Evolutionary conservation across 2,329 filamentous ascomycete species (phyloP), one percentile per base, ranked within the genome.

Genomic region (Epichloe hybrida): DNA sequence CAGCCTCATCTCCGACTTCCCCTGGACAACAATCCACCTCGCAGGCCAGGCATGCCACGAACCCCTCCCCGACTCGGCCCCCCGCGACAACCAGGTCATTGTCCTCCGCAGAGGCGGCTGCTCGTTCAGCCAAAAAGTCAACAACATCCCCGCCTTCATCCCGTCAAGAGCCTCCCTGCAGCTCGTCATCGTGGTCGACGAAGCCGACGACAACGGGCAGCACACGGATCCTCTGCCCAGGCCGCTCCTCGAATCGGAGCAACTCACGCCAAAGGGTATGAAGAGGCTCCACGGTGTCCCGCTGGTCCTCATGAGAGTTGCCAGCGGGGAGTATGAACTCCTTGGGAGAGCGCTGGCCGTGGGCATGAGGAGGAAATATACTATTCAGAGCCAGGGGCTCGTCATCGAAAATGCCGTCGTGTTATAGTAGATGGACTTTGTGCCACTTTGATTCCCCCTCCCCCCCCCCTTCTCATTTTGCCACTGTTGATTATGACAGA

Each of bases 91-190:
- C 67, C 83, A 95, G 48, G 73, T 97, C 53, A 81, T 98, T 53
- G 78, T 95, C 47, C 74, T 97, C 59, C 81, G 79, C 31, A 81
- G 93, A 5, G 91, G 93, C 39, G 81, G 80, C 1, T 98, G 93
- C 69, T 84, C 78, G 23, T 97, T 97, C 66, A 83, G 79, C 37
- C 70, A 84, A 31, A 98, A 98, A 65, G 70, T 97, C 1, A 74
- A 77, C 48, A 90, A 88, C 56, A 89, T 97, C n/a, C 89, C 91
- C 0, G 78, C 80, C 9, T 91, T 83, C 62, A 74, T 81, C 1
- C 82, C 86, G 0, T 72, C 74, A 0, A 64, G 72, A 0, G 64
- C 66, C 3, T 74, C 81, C 1, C 71, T n/a, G n/a, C 86, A 95
- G 64, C 76, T 97, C 3, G 88, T 97, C 31, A 71, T 97, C 42